Evolutionary conservation across 345 rosid genomes (phyloP).

Genomic region (Lepidium sativum): DNA sequence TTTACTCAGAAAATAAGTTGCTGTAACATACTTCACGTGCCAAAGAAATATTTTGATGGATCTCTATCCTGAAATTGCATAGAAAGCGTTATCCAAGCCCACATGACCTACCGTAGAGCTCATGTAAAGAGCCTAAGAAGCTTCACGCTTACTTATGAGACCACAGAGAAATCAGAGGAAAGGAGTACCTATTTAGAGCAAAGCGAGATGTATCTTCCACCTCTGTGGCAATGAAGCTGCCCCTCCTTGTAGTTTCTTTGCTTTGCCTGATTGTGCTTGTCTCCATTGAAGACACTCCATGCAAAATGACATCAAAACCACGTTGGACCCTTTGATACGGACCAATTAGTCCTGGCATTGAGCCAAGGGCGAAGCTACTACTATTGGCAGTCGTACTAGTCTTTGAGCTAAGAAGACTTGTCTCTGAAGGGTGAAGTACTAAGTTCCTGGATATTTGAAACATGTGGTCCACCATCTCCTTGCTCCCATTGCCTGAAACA

Average conservation of each 20-base stretch:
- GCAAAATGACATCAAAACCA: slow-evolving; percentile 38
- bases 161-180: background rate
- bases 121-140: slow-evolving; percentile 3
- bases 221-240: slow-evolving; percentile 30
- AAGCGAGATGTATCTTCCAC: slow-evolving; percentile 40
- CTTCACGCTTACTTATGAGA: background rate
- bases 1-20: background rate
- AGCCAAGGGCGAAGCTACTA: slow-evolving; percentile 52
- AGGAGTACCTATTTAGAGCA: slow-evolving; percentile 48
- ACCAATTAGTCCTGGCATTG: slow-evolving; percentile 40
- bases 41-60: background rate
- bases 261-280: slow-evolving; percentile 36
- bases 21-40: slow-evolving; percentile 1
- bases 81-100: background rate
- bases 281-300: slow-evolving; percentile 38
- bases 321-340: slow-evolving; percentile 43
- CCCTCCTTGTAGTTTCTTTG: slow-evolving; percentile 29
- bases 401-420: slow-evolving; percentile 59
- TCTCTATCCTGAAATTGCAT: slow-evolving; percentile 2
- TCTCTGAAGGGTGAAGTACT: slow-evolving; percentile 53
- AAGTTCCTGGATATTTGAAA: slow-evolving; percentile 33
- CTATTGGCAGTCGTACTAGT: slow-evolving; percentile 50
- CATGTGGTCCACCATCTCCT: slow-evolving; percentile 51
- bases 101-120: slow-evolving; percentile 5
- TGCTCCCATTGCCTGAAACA: slow-evolving; percentile 81